Conservation (phyloP, 805 yeast genomes). For the Myxozyma geophila region DNA sequence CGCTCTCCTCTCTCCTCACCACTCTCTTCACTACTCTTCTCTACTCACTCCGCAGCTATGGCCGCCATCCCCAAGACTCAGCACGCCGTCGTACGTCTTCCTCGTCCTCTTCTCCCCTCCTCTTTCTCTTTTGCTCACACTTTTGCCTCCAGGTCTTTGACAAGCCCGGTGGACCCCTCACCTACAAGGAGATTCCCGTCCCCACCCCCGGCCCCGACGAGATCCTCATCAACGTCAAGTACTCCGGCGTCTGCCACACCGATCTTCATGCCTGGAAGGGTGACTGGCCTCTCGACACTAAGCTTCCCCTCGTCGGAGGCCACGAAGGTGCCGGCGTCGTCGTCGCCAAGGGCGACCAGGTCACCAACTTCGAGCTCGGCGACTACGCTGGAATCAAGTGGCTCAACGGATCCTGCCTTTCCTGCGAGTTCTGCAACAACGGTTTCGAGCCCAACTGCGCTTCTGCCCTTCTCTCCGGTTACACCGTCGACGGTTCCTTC, state of each 20-base stretch:
- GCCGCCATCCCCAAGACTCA: constrained; percentile 62
- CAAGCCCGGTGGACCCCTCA: constrained; percentile 34
- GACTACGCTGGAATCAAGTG: constrained; percentile 85
- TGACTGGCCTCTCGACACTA: constrained; percentile 81
- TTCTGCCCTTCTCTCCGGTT: constrained; percentile 74
- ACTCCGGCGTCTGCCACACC: constrained; percentile 93
- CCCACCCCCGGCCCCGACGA: constrained; percentile 79
- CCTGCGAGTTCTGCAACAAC: constrained; percentile 75
- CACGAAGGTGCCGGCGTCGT: constrained; percentile 91
- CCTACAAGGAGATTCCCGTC: constrained; percentile 75
- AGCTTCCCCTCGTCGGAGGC: constrained; percentile 81
- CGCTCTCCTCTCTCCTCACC: not conserved
- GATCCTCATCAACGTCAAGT: constrained; percentile 77
- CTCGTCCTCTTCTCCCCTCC: not conserved
- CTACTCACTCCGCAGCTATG: not conserved
- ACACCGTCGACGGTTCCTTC: constrained; percentile 89
- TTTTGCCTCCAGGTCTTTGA: constrained; percentile 27
- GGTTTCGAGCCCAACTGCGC: constrained; percentile 72
- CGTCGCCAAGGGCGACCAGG: constrained; percentile 73
- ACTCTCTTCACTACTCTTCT: not conserved
- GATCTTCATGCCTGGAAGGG: constrained; percentile 94
- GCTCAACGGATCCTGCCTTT: constrained; percentile 76
- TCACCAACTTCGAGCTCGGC: constrained; percentile 72
- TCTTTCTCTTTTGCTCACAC: not conserved
- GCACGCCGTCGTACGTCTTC: constrained; percentile 51